Base-by-base conservation (phyloP, 2,329 filamentous ascomycete species). In the Orbilia oligospora region DNA sequence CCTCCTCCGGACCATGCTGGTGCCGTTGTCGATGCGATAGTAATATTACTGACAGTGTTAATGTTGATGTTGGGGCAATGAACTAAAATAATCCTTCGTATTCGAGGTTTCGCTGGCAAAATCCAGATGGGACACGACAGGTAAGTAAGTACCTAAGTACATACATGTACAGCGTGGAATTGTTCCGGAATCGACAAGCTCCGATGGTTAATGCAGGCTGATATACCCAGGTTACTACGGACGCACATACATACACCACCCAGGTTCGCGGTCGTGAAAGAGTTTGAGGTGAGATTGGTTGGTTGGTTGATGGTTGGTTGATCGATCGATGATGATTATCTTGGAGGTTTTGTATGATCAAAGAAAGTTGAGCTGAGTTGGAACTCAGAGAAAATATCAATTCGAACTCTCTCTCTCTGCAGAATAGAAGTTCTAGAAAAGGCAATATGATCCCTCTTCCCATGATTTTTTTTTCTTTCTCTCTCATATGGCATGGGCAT, bases 101-200 rank as follows among this genome's bases (percentile, higher is more conserved):
- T 56, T 51, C 30, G 48, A 68, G 18, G 65, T 41, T 53, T 58
- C 33, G 44, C 46, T 64, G 68, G 46, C 48, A 48, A 44, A 70
- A 61, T n/a, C n/a, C n/a, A n/a, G n/a, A n/a, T 30, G 27, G 27
- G 27, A 30, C 27, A 18, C n/a, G 16, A 46, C 5, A 18, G 16
- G 3, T n/a, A 5, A 2, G n/a, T 3, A 46, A n/a, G n/a, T n/a
- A n/a, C n/a, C n/a, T n/a, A n/a, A n/a, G n/a, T n/a, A 18, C 44
- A 9, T 55, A 58, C 67, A 71, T 55, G 67, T n/a, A 63, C 67
- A 46, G 36, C 56, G 56, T 61, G 56, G 56, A 61, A 61, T 44
- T 44, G 46, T 56, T 71, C 68, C 68, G 68, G 68, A 65, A 64
- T 71, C 48, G 55, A 71, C 68, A 64, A 46, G 56, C 63, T 71